These are phyloP conservation scores for Gilbertella persicaria DNA, from an alignment of 371 early-diverging fungal genomes.

Conservation along the genomic window DNA sequence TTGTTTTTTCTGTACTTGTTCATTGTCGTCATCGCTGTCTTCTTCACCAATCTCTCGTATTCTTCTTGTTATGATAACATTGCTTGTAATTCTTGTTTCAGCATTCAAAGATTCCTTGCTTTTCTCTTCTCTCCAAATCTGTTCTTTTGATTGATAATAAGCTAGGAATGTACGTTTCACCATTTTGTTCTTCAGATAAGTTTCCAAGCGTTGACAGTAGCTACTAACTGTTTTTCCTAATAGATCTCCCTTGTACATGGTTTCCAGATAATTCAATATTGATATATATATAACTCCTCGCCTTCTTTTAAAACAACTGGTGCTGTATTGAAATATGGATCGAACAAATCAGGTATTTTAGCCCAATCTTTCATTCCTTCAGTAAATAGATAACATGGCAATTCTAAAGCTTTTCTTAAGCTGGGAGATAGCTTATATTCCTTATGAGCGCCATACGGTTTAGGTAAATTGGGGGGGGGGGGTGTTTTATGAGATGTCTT, in stretches of 20 bases:
- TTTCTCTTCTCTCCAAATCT: slow-evolving; percentile 14
- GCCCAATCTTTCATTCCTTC: slow-evolving; percentile 7
- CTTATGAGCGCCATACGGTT: slow-evolving; percentile 5
- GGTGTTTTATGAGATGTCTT: slow-evolving; percentile 3
- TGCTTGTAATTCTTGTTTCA: slow-evolving; percentile 15
- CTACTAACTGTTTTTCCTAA: slow-evolving; percentile 7
- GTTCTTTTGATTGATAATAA: slow-evolving; percentile 14
- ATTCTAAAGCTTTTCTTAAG: slow-evolving; percentile 10
- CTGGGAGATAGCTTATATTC: slow-evolving; percentile 8
- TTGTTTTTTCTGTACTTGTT: slow-evolving; percentile 17
- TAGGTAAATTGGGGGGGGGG: slow-evolving; percentile 6
- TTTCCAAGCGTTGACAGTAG: slow-evolving; percentile 12
- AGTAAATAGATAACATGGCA: slow-evolving; percentile 11
- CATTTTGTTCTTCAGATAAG: slow-evolving; percentile 13
- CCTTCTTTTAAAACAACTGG: slow-evolving; percentile 12
- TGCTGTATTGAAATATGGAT: slow-evolving; percentile 8
- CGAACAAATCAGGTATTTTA: slow-evolving; percentile 10
- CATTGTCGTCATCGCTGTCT: slow-evolving; percentile 15
- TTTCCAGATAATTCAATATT: slow-evolving; percentile 7
- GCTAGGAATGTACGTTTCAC: slow-evolving; percentile 9
- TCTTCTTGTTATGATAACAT: slow-evolving; percentile 11
- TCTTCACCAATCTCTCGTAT: slow-evolving; percentile 10
- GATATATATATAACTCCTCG: slow-evolving; percentile 7
- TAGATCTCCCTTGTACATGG: slow-evolving; percentile 6
- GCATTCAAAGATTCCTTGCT: slow-evolving; percentile 14